phyloP scores from a whole-genome alignment of 371 early-diverging fungal species.

The Mucor sp. region DNA sequence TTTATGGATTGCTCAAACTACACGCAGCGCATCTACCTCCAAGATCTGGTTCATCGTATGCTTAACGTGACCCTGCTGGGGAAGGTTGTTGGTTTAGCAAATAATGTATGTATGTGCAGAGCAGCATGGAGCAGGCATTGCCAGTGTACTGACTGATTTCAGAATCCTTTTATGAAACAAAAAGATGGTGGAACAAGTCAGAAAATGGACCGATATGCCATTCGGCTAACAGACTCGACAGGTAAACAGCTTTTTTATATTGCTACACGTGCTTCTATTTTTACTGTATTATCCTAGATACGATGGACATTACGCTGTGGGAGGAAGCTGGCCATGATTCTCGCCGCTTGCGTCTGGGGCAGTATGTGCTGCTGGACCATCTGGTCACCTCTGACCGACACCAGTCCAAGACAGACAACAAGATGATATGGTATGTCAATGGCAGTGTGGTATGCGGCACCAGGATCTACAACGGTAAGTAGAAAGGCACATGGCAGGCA shows the following conservation, averaged over 20 bases:
- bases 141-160: not conserved
- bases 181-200: not conserved
- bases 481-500: not conserved
- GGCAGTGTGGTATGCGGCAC: constrained; percentile 43
- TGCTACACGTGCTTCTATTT: constrained; percentile 14
- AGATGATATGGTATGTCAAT: constrained; percentile 43
- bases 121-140: not conserved
- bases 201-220: constrained; percentile 40
- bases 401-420: constrained; percentile 10
- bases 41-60: constrained; percentile 37
- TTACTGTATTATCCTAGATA: constrained; percentile 15
- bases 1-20: constrained; percentile 40
- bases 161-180: constrained; percentile 34
- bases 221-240: constrained; percentile 35
- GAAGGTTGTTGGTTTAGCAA: constrained; percentile 36
- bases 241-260: constrained; percentile 18
- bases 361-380: constrained; percentile 35
- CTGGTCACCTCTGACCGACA: constrained; percentile 35
- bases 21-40: constrained; percentile 28
- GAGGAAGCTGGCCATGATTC: constrained; percentile 35
- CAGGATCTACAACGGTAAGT: constrained; percentile 39
- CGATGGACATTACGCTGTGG: constrained; percentile 46
- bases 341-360: constrained; percentile 29
- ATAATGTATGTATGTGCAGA: constrained; percentile 32
- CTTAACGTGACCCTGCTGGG: constrained; percentile 44